Evolutionary conservation across 2,329 filamentous ascomycete genomes (phyloP).

Genomic region (Rhinocladiella similis): DNA sequence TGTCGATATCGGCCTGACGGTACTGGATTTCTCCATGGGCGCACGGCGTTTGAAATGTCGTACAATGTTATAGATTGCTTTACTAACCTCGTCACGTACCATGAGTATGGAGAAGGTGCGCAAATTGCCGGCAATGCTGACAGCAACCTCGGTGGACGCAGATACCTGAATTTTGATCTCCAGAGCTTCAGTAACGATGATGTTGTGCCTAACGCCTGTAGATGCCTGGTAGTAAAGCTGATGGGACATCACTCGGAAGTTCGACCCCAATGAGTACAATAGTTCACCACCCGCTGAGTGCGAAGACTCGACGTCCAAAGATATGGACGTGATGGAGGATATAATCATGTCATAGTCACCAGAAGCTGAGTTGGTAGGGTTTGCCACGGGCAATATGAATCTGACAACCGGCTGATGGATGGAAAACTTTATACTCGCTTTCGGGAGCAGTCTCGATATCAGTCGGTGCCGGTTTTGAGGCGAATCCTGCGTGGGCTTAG

Average conservation of each 20-base stretch:
- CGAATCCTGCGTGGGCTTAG: constrained; percentile 41
- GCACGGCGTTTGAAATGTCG: constrained; percentile 74
- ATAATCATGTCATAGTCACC: constrained; percentile 95
- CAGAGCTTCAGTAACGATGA: constrained; percentile 83
- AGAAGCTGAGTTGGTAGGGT: constrained; percentile 52
- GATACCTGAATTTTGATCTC: constrained; percentile 84
- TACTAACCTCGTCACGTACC: constrained; percentile 86
- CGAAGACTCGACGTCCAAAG: constrained; percentile 91
- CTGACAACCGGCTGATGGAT: constrained; percentile 94
- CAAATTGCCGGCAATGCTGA: constrained; percentile 74
- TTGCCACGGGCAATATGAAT: constrained; percentile 78
- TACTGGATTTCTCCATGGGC: constrained; percentile 58
- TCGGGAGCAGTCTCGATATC: constrained; percentile 87
- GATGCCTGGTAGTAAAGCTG: constrained; percentile 93
- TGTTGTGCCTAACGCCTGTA: constrained; percentile 76
- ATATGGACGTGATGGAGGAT: constrained; percentile 90
- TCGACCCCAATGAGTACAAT: constrained; percentile 82
- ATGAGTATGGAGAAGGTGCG: constrained; percentile 88
- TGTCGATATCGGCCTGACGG: constrained; percentile 43
- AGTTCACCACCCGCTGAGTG: constrained; percentile 81
- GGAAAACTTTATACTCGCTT: constrained; percentile 91
- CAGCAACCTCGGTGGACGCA: constrained; percentile 80
- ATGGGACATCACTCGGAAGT: constrained; percentile 80
- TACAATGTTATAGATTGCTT: constrained; percentile 88
- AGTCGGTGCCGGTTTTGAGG: constrained; percentile 60